Conservation (phyloP, 768 basidiomycete species). For the Phlebiopsis flavidoalba region DNA sequence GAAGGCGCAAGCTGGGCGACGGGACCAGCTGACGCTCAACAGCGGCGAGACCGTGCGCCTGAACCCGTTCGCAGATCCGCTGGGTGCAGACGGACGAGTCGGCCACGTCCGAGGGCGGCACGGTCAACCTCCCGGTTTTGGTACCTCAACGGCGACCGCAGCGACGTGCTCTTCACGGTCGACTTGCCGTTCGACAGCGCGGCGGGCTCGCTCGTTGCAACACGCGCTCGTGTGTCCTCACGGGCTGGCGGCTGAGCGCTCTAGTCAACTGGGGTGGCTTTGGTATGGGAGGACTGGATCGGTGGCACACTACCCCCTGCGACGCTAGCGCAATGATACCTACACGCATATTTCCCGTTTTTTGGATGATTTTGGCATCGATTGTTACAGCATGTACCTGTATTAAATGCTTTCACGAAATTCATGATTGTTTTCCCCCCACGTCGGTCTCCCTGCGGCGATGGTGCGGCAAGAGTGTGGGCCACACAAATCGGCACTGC, state of each 20-base stretch:
- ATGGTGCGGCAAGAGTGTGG: no score
- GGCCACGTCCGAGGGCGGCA: conserved; percentile 30
- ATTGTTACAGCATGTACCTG: neutral
- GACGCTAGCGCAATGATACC: neutral
- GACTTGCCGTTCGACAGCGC: conserved; percentile 72
- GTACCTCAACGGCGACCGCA: conserved; percentile 87
- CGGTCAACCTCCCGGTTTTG: conserved; percentile 87
- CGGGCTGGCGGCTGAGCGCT: conserved; percentile 58
- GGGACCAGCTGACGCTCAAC: conserved; percentile 72
- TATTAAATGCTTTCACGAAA: neutral
- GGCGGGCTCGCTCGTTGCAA: conserved; percentile 69
- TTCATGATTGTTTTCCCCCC: neutral
- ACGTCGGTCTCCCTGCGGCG: neutral
- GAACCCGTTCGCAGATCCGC: conserved; percentile 75
- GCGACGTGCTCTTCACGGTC: conserved; percentile 87
- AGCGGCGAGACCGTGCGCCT: conserved; percentile 78
- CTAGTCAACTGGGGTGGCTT: neutral
- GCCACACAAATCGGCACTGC: no score
- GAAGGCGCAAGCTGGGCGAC: conserved; percentile 80
- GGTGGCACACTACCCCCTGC: neutral
- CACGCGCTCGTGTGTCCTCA: conserved; percentile 88
- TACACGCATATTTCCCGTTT: neutral
- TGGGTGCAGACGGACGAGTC: conserved; percentile 64
- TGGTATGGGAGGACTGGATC: neutral
- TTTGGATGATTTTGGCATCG: neutral